Percentiles rank a stretch among this genome's conserved stretches.
Conservation (phyloP, 352 stramenopile species). For the Globisporangium okanoganense region DNA sequence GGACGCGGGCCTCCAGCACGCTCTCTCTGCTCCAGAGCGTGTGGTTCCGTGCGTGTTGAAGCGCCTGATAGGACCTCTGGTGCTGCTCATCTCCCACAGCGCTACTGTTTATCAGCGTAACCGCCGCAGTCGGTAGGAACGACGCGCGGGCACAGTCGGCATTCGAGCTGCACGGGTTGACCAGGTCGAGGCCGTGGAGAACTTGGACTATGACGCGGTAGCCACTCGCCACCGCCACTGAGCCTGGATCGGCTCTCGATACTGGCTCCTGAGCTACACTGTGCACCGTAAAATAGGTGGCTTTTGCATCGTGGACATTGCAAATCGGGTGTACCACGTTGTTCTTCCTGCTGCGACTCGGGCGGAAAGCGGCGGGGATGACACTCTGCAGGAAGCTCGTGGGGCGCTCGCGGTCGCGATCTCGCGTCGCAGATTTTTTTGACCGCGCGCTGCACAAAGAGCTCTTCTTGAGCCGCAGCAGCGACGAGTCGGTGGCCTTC, state of each 20-base stretch:
- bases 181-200: conserved; percentile 13
- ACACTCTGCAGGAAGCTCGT: background rate
- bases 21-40: conserved; percentile 28
- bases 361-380: background rate
- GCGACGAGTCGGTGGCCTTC: background rate
- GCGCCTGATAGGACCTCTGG: conserved; percentile 15
- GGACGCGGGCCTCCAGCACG: conserved; percentile 16
- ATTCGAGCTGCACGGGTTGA: conserved; percentile 6
- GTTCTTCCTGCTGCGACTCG: background rate
- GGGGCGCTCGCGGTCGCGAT: background rate
- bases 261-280: background rate
- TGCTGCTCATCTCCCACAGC: background rate
- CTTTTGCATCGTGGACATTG: background rate
- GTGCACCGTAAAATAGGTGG: background rate
- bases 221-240: too few relatives aligned
- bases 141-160: background rate
- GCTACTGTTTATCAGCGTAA: background rate
- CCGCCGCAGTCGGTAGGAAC: conserved; percentile 10
- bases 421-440: background rate
- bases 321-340: conserved; percentile 7
- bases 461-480: background rate
- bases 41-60: conserved; percentile 30
- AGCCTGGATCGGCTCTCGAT: background rate
- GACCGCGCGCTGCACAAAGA: background rate
- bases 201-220: conserved; percentile 9